These are phyloP conservation scores for Silene latifolia DNA, from an alignment of 148 eudicot species.

Conservation along the genomic window DNA sequence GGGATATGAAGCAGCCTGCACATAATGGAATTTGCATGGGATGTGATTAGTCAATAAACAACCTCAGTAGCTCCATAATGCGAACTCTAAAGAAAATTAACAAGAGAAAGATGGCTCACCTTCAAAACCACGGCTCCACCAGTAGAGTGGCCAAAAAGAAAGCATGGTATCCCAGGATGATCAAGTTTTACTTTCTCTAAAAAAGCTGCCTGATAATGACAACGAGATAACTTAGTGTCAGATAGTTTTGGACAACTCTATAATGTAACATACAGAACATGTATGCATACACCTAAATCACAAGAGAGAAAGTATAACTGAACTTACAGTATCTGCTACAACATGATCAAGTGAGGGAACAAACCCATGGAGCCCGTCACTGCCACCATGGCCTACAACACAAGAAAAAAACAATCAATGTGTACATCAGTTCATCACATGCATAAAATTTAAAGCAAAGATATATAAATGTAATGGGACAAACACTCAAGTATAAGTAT, in stretches of 20 bases:
- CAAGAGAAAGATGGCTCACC: constrained; percentile 30
- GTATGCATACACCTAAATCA: background rate
- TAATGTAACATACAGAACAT: background rate
- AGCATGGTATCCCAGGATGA: constrained; percentile 76
- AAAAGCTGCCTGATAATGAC: constrained; percentile 52
- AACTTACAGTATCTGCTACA: constrained; percentile 81
- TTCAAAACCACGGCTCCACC: constrained; percentile 89
- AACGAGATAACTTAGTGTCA: constrained; percentile 5
- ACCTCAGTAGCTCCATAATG: background rate
- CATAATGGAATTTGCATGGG: background rate
- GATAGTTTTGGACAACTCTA: background rate
- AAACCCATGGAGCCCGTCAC: constrained; percentile 95
- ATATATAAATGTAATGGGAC: no score
- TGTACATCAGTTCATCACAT: background rate
- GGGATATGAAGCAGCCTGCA: constrained; percentile 39
- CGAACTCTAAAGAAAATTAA: no score
- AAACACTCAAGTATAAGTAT: no score
- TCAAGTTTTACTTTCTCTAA: constrained; percentile 61
- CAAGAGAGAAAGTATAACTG: constrained; percentile 7
- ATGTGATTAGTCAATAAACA: background rate
- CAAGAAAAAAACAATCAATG: background rate
- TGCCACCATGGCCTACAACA: constrained; percentile 84
- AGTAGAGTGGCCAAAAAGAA: constrained; percentile 93
- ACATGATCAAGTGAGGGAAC: constrained; percentile 94
- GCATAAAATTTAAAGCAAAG: background rate